These are phyloP conservation scores for Marchantia polymorpha DNA, from an alignment of 225 moss, liverwort and hornwort species.

Conservation along the genomic window DNA sequence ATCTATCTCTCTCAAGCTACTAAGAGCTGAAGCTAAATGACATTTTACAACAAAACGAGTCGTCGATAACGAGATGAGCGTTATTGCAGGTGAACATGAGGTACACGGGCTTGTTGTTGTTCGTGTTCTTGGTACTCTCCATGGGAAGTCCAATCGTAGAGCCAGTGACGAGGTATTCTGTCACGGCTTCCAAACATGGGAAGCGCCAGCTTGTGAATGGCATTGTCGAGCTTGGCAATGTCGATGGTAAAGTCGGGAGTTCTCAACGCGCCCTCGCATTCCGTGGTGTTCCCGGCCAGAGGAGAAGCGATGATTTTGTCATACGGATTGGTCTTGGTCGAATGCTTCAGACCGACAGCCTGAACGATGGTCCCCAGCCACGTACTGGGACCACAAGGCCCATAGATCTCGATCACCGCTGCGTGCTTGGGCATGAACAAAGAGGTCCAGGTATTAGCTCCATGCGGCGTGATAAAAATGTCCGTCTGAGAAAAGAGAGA, in stretches of 20 bases:
- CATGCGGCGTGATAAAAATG: slow-evolving; percentile 73
- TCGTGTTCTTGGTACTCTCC: neutral
- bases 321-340: slow-evolving; percentile 66
- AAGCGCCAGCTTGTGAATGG: slow-evolving; percentile 42
- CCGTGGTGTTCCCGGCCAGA: slow-evolving; percentile 63
- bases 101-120: neutral
- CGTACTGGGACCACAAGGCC: slow-evolving; percentile 69
- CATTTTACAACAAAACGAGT: too few species aligned
- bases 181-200: slow-evolving; percentile 46
- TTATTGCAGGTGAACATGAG: neutral
- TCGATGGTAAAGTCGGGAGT: slow-evolving; percentile 77
- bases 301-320: slow-evolving; percentile 34
- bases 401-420: slow-evolving; percentile 72
- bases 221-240: slow-evolving; percentile 39
- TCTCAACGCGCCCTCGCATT: slow-evolving; percentile 36
- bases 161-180: slow-evolving; percentile 62
- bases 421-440: slow-evolving; percentile 71
- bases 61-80: neutral
- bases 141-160: slow-evolving; percentile 40
- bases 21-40: too few species aligned
- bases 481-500: slow-evolving; percentile 85
- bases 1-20: too few species aligned
- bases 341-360: slow-evolving; percentile 68
- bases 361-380: slow-evolving; percentile 56
- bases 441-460: slow-evolving; percentile 85